Percentiles rank a stretch among this genome's conserved stretches.
phyloP scores from a whole-genome alignment of 23 red algal genomes.

The Gracilaria vermiculophylla region DNA sequence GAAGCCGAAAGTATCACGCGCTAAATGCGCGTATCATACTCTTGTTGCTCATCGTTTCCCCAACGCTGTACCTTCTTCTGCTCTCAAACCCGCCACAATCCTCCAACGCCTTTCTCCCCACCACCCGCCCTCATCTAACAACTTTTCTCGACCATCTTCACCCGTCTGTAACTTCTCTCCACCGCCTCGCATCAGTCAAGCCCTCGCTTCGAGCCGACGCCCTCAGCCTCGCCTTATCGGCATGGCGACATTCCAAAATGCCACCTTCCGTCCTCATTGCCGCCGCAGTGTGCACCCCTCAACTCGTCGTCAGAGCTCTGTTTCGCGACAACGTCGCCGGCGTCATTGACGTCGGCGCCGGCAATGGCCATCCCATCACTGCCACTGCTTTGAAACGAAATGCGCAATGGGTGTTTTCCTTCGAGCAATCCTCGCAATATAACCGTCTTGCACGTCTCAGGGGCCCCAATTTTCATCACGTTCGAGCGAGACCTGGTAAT shows the following conservation, averaged over 20 bases:
- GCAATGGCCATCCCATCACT: constrained; percentile 8
- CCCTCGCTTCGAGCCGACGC: not conserved
- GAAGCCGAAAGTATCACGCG: not conserved
- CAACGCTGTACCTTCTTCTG: not conserved
- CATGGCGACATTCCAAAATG: constrained; percentile 10
- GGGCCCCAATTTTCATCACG: not conserved
- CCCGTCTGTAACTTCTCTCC: constrained; percentile 6
- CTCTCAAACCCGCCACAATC: not conserved
- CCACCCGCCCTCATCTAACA: constrained; percentile 1
- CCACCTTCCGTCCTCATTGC: not conserved
- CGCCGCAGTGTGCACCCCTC: not conserved
- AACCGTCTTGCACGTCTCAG: not conserved
- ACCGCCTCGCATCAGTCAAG: not conserved
- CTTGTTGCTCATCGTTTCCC: not conserved
- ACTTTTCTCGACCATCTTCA: constrained; percentile 9
- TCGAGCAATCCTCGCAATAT: not conserved
- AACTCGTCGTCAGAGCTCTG: not conserved
- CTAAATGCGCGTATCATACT: not conserved
- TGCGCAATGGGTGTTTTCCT: constrained; percentile 13
- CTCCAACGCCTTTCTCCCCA: constrained; percentile 6
- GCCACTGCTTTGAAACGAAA: not conserved
- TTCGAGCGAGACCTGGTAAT: not conserved
- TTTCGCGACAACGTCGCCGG: not conserved
- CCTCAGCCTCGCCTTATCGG: not conserved
- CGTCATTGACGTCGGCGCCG: constrained; percentile 20